Conservation (phyloP, 495 filamentous ascomycete species). For the Immersiella caudata region DNA sequence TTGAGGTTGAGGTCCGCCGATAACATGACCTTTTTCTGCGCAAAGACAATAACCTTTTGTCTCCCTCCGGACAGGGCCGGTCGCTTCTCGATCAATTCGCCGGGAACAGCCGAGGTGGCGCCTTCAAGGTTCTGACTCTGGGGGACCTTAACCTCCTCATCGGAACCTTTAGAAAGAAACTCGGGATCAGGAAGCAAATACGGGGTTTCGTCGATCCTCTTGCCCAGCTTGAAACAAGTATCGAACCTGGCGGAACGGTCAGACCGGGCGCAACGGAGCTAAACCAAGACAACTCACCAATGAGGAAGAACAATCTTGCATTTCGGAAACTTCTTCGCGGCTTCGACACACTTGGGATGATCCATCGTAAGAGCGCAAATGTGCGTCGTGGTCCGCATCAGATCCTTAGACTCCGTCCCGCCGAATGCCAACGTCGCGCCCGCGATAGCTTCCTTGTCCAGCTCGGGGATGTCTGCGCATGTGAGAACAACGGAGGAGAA, state of each 20-base stretch:
- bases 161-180: slow-evolving; percentile 60
- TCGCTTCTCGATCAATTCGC: slow-evolving; percentile 37
- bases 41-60: slow-evolving; percentile 62
- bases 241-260: slow-evolving; percentile 67
- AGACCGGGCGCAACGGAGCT: slow-evolving; percentile 23
- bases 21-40: slow-evolving; percentile 66
- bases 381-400: slow-evolving; percentile 80
- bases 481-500: slow-evolving; percentile 79
- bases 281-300: slow-evolving; percentile 61
- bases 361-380: slow-evolving; percentile 82
- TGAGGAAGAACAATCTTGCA: slow-evolving; percentile 91
- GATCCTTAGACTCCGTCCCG: slow-evolving; percentile 69
- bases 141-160: slow-evolving; percentile 57
- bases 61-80: too few relatives aligned
- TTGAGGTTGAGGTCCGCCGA: slow-evolving; percentile 72
- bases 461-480: slow-evolving; percentile 78
- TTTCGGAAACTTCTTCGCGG: slow-evolving; percentile 62
- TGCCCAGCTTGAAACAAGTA: slow-evolving; percentile 89
- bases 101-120: slow-evolving; percentile 68
- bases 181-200: slow-evolving; percentile 88
- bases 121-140: slow-evolving; percentile 68
- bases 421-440: slow-evolving; percentile 90
- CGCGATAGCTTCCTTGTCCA: slow-evolving; percentile 88
- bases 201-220: slow-evolving; percentile 81
- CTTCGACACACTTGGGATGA: slow-evolving; percentile 67